phyloP scores from a whole-genome alignment of 805 yeast genomes.

The Huiozyma sinensis region DNA sequence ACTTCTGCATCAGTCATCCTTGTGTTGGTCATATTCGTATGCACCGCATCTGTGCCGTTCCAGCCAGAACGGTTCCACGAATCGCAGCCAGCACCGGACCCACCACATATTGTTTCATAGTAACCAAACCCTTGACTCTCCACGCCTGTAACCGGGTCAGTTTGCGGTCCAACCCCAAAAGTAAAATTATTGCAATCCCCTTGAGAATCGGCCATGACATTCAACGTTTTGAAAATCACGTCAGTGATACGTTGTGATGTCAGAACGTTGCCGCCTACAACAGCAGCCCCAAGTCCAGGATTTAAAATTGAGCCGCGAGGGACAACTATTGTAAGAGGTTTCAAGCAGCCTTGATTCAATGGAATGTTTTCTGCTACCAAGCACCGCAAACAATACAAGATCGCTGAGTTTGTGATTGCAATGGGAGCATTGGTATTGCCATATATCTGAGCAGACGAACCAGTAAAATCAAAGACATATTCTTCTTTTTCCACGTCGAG shows the following conservation, averaged over 20 bases:
- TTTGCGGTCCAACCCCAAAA: slow-evolving; percentile 74
- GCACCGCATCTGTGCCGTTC: slow-evolving; percentile 85
- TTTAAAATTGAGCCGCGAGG: slow-evolving; percentile 56
- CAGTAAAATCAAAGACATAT: slow-evolving; percentile 73
- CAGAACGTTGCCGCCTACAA: slow-evolving; percentile 90
- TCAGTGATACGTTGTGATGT: slow-evolving; percentile 92
- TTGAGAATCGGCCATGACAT: slow-evolving; percentile 89
- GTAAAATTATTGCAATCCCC: slow-evolving; percentile 93
- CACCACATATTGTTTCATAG: slow-evolving; percentile 93
- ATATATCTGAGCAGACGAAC: slow-evolving; percentile 78
- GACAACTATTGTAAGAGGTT: slow-evolving; percentile 59
- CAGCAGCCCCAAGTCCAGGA: slow-evolving; percentile 81
- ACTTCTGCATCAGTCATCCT: slow-evolving; percentile 87
- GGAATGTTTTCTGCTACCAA: slow-evolving; percentile 84
- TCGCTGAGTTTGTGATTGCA: slow-evolving; percentile 82
- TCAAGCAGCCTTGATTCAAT: slow-evolving; percentile 82
- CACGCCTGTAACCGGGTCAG: slow-evolving; percentile 35
- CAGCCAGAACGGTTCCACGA: slow-evolving; percentile 55
- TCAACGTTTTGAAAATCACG: slow-evolving; percentile 75
- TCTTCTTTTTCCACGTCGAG: slow-evolving; percentile 41
- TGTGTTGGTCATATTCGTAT: slow-evolving; percentile 89
- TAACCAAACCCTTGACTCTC: slow-evolving; percentile 65
- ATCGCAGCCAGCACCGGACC: slow-evolving; percentile 67
- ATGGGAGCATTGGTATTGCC: slow-evolving; percentile 90
- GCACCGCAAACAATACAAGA: slow-evolving; percentile 76